A percentile compares a stretch with the other conserved stretches of the same genome.
Conservation (phyloP, 2,329 filamentous ascomycete genomes). For the Hypoxylon sp. region DNA sequence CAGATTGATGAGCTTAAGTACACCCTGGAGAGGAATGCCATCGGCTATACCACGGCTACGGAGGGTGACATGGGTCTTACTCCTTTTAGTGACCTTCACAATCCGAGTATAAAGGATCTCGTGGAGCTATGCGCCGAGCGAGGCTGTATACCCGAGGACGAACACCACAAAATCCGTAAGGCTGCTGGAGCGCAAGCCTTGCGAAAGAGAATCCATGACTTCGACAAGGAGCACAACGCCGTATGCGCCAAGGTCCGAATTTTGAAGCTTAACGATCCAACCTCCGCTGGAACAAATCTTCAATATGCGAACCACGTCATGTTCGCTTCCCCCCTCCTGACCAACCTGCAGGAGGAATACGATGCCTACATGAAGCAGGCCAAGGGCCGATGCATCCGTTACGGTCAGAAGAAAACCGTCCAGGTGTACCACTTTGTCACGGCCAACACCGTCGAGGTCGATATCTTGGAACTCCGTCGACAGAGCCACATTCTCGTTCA, state of each 20-base stretch:
- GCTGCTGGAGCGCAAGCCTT: background rate
- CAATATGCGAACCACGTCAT: slow-evolving; percentile 61
- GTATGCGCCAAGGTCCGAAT: slow-evolving; percentile 53
- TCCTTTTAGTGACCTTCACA: background rate
- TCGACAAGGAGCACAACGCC: background rate
- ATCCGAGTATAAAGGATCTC: background rate
- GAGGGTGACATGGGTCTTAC: background rate
- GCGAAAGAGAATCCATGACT: background rate
- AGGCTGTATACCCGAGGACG: background rate
- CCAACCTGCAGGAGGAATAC: slow-evolving; percentile 53
- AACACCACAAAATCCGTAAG: background rate
- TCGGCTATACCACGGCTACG: slow-evolving; percentile 35
- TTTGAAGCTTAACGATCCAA: slow-evolving; percentile 57
- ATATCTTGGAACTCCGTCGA: slow-evolving; percentile 55
- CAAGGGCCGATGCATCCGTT: slow-evolving; percentile 58
- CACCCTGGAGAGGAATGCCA: slow-evolving; percentile 33
- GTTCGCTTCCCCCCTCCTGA: slow-evolving; percentile 57
- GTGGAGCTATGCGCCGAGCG: background rate
- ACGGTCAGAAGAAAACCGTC: slow-evolving; percentile 59
- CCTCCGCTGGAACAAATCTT: slow-evolving; percentile 61
- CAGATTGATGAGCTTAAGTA: slow-evolving; percentile 51
- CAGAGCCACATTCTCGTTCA: slow-evolving; percentile 27
- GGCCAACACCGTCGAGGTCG: slow-evolving; percentile 59
- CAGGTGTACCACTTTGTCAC: slow-evolving; percentile 59
- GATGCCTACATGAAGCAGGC: slow-evolving; percentile 59